phyloP scores from a whole-genome alignment of 2,329 filamentous ascomycete genomes.

The Penicillium sp. region DNA sequence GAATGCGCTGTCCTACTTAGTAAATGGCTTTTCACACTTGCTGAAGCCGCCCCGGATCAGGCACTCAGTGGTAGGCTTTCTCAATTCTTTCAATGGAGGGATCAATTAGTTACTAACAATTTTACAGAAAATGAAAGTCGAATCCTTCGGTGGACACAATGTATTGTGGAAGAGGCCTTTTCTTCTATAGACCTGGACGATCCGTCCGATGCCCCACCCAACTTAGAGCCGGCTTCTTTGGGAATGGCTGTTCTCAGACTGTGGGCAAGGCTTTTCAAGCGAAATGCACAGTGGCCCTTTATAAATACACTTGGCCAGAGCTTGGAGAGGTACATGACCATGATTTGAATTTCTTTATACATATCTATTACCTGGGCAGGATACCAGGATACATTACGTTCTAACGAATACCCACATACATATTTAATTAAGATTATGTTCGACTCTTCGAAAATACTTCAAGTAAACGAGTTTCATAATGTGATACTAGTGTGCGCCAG shows the following conservation, averaged over 20 bases:
- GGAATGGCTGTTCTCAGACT: constrained; percentile 31
- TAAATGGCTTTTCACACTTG: constrained; percentile 46
- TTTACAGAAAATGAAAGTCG: constrained; percentile 32
- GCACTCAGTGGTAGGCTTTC: constrained; percentile 28
- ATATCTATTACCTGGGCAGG: background rate
- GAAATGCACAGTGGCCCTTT: constrained; percentile 36
- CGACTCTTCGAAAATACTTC: background rate
- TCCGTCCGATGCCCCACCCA: constrained; percentile 21
- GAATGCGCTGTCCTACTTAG: constrained; percentile 45
- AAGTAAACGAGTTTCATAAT: background rate
- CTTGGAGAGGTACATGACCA: constrained; percentile 29
- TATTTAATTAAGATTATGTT: background rate
- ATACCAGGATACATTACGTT: background rate
- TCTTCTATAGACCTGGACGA: constrained; percentile 32
- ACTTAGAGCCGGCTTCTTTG: constrained; percentile 28
- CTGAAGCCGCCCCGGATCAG: constrained; percentile 27
- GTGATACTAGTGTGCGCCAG: too few species aligned
- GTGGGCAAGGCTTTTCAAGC: constrained; percentile 33
- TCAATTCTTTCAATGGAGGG: background rate
- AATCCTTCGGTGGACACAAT: constrained; percentile 33
- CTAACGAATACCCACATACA: background rate
- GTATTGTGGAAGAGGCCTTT: constrained; percentile 36
- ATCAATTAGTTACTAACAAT: constrained; percentile 1
- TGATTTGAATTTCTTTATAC: constrained; percentile 18
- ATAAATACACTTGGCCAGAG: constrained; percentile 35